phyloP scores from a whole-genome alignment of 192 early-diverging fungal genomes.

The Coemansia biformis region DNA sequence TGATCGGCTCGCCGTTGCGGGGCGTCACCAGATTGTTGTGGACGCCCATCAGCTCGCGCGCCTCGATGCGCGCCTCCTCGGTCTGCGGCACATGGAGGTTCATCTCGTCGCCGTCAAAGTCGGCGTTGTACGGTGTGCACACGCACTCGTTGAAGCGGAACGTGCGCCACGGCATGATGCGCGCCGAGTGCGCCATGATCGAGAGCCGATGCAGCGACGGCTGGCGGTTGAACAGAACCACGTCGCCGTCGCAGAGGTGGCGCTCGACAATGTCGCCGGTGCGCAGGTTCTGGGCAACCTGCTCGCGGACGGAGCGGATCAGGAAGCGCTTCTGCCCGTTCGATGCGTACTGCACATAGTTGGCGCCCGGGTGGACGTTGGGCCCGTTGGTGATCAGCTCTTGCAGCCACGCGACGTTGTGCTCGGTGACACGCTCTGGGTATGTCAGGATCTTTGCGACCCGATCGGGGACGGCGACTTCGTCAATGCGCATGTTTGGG shows the following conservation, averaged over 20 bases:
- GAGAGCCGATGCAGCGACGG: slow-evolving; percentile 94
- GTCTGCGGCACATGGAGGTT: slow-evolving; percentile 99
- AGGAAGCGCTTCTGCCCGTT: slow-evolving; percentile 60
- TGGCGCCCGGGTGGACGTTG: slow-evolving; percentile 89
- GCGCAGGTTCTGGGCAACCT: slow-evolving; percentile 65
- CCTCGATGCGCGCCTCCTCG: slow-evolving; percentile 96
- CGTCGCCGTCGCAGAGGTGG: slow-evolving; percentile 89
- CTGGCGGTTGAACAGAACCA: slow-evolving; percentile 98
- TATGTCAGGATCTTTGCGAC: slow-evolving; percentile 92
- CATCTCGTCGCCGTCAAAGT: slow-evolving; percentile 99
- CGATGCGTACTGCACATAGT: slow-evolving; percentile 62
- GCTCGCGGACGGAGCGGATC: slow-evolving; percentile 67
- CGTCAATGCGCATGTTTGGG: slow-evolving; percentile 96
- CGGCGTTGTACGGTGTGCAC: slow-evolving; percentile 99
- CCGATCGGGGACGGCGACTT: slow-evolving; percentile 86
- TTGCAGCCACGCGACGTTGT: slow-evolving; percentile 80
- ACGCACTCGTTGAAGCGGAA: slow-evolving; percentile 99
- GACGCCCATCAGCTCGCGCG: slow-evolving; percentile 92
- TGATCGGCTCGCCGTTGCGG: slow-evolving; percentile 95
- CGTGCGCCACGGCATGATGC: slow-evolving; percentile 91
- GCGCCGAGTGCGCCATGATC: slow-evolving; percentile 94
- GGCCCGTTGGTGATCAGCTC: slow-evolving; percentile 78
- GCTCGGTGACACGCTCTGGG: slow-evolving; percentile 85
- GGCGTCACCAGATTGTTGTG: slow-evolving; percentile 98
- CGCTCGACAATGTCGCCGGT: slow-evolving; percentile 92